A percentile compares a stretch with the other conserved stretches of the same genome.
Conservation (phyloP, 495 filamentous ascomycete genomes). For the Cudoniella acicularis region DNA sequence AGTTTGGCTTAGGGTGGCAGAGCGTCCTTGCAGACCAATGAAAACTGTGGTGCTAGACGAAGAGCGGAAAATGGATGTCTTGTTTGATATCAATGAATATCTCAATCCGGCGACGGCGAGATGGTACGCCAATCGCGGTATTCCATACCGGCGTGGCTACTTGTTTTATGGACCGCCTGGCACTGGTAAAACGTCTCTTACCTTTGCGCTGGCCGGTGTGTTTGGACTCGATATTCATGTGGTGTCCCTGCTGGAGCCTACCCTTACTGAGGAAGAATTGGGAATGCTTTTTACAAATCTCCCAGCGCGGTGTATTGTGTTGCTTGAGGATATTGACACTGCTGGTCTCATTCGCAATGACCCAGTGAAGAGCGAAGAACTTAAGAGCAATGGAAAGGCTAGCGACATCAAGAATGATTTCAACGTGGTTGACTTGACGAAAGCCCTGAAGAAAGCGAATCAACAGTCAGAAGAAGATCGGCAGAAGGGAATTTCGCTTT, state of each 20-base stretch:
- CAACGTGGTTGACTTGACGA: constrained; percentile 16
- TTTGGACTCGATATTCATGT: constrained; percentile 69
- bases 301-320: constrained; percentile 60
- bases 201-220: constrained; percentile 64
- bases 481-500: constrained; percentile 56
- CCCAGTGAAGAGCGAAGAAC: constrained; percentile 28
- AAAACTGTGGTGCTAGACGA: constrained; percentile 80
- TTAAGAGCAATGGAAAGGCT: constrained; percentile 3
- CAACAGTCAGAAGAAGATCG: constrained; percentile 33
- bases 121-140: constrained; percentile 64
- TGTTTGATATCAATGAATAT: constrained; percentile 86
- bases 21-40: constrained; percentile 71
- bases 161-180: constrained; percentile 74
- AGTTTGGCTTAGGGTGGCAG: constrained; percentile 62
- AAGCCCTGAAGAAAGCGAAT: constrained; percentile 22
- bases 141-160: constrained; percentile 87
- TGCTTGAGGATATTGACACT: constrained; percentile 71
- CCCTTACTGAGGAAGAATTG: constrained; percentile 67
- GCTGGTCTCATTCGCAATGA: constrained; percentile 54
- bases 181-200: constrained; percentile 58
- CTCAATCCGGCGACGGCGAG: constrained; percentile 65
- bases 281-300: constrained; percentile 61
- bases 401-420: neutral
- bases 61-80: constrained; percentile 64
- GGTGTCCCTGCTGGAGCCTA: constrained; percentile 57